A percentile compares a stretch with the other conserved stretches of the same genome.
phyloP scores from a whole-genome alignment of 257 asterid species.

The Solanum rostratum region DNA sequence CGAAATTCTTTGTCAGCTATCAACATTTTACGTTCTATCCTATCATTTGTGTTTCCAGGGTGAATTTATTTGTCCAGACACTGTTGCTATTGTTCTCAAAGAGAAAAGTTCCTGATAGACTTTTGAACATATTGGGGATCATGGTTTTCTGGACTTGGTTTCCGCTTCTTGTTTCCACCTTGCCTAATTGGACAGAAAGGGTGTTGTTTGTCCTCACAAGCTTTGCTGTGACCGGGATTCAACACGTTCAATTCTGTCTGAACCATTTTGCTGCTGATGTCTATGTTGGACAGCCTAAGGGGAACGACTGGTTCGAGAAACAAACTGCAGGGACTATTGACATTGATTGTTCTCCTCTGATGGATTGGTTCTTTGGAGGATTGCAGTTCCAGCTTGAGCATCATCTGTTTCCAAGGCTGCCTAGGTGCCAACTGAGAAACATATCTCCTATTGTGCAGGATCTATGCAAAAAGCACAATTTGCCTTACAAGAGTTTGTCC shows the following conservation, averaged over 20 bases:
- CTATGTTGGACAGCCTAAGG: constrained; percentile 62
- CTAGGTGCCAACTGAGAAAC: constrained; percentile 67
- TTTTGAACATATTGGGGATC: constrained; percentile 53
- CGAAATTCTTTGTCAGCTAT: constrained; percentile 56
- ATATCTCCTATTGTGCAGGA: constrained; percentile 63
- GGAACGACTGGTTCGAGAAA: constrained; percentile 79
- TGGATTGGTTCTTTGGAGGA: constrained; percentile 93
- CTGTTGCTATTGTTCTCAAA: constrained; percentile 45
- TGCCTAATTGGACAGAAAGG: constrained; percentile 66
- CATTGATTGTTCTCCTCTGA: constrained; percentile 45
- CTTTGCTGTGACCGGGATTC: constrained; percentile 51
- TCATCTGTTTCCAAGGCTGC: constrained; percentile 85
- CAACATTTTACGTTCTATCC: constrained; percentile 75
- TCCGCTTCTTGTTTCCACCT: constrained; percentile 49
- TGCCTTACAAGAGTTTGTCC: constrained; percentile 58
- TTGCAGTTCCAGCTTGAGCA: constrained; percentile 85
- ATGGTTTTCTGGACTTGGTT: constrained; percentile 85
- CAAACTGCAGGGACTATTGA: constrained; percentile 74
- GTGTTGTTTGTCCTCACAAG: constrained; percentile 44
- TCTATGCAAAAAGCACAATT: constrained; percentile 65
- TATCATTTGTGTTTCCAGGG: constrained; percentile 49
- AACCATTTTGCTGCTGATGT: constrained; percentile 80
- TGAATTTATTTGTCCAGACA: constrained; percentile 71
- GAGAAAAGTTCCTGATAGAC: constrained; percentile 57
- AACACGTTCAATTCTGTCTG: constrained; percentile 68